Percentiles rank a stretch among this genome's conserved stretches.
phyloP scores from a whole-genome alignment of 2,329 filamentous ascomycete species.

The Neurospora sp. region DNA sequence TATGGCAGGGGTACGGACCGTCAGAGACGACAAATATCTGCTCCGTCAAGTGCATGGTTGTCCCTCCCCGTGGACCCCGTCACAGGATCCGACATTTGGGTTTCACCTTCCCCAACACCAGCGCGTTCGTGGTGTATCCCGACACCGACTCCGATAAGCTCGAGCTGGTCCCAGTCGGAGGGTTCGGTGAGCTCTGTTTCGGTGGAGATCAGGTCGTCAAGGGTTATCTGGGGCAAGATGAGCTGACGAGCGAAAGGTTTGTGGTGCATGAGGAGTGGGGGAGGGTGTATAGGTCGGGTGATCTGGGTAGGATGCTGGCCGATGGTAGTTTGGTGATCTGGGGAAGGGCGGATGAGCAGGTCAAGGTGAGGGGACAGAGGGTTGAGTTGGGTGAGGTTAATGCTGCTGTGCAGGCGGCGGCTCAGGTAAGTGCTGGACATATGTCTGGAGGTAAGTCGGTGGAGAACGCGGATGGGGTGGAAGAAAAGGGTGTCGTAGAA shows the following conservation, averaged over 20 bases:
- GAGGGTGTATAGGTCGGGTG: constrained; percentile 71
- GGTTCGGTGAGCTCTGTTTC: constrained; percentile 75
- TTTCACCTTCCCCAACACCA: constrained; percentile 63
- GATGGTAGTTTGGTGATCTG: constrained; percentile 66
- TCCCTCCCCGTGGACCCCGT: constrained; percentile 18
- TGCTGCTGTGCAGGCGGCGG: constrained; percentile 38
- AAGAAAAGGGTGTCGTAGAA: constrained; percentile 20
- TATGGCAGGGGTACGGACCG: constrained; percentile 78
- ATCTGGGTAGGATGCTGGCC: constrained; percentile 67
- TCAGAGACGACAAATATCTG: constrained; percentile 86
- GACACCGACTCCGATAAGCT: constrained; percentile 21
- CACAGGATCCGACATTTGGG: constrained; percentile 71
- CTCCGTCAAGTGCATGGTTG: constrained; percentile 55
- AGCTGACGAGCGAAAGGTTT: constrained; percentile 56
- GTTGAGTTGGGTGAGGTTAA: constrained; percentile 74
- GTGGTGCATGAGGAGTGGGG: constrained; percentile 59
- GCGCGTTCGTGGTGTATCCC: constrained; percentile 49
- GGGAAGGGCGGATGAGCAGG: constrained; percentile 66
- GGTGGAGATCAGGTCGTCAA: constrained; percentile 71
- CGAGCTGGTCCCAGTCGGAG: constrained; percentile 54
- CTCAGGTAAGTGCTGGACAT: constrained; percentile 53
- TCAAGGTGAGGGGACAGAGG: constrained; percentile 72
- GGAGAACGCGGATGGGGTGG: constrained; percentile 34
- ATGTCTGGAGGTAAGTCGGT: constrained; percentile 50
- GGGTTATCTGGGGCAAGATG: constrained; percentile 60